These are phyloP conservation scores for Opeltia flavorubescens DNA, from an alignment of 495 filamentous ascomycete genomes.

Conservation along the genomic window DNA sequence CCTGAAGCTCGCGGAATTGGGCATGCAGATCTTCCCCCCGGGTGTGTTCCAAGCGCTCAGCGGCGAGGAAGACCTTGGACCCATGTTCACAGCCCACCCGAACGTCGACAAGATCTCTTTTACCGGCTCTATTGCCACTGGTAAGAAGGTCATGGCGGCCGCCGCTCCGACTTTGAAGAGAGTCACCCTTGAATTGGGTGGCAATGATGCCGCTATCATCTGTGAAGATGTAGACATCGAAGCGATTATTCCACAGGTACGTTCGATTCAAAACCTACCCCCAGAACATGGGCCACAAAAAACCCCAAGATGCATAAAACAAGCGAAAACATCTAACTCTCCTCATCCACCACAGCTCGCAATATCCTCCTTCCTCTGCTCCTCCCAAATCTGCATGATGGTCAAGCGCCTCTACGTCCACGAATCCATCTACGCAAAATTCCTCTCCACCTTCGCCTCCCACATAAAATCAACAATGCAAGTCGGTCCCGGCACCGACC, in stretches of 20 bases:
- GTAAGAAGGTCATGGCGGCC: constrained; percentile 47
- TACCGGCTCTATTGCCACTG: constrained; percentile 50
- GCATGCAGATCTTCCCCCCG: constrained; percentile 43
- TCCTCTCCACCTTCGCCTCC: constrained; percentile 38
- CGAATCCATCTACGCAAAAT: constrained; percentile 49
- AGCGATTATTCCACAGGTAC: constrained; percentile 39
- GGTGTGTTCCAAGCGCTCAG: constrained; percentile 55
- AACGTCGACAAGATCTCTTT: constrained; percentile 56
- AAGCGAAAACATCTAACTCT: not conserved
- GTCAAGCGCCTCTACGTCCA: constrained; percentile 58
- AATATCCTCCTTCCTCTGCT: not conserved
- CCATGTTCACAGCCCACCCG: constrained; percentile 40
- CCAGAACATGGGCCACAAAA: no score
- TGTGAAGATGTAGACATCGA: constrained; percentile 52
- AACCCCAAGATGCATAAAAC: no score
- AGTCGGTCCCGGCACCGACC: constrained; percentile 29
- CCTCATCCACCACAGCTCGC: not conserved
- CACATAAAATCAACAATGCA: constrained; percentile 36
- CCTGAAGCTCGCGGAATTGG: constrained; percentile 50
- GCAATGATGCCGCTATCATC: constrained; percentile 56
- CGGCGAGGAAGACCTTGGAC: constrained; percentile 51
- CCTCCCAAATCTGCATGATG: constrained; percentile 36
- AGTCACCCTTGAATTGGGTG: constrained; percentile 46
- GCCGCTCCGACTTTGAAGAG: constrained; percentile 49
- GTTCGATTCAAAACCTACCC: no score